Base-by-base conservation (phyloP, 352 stramenopile genomes). In the Phytophthora pluvialis region DNA sequence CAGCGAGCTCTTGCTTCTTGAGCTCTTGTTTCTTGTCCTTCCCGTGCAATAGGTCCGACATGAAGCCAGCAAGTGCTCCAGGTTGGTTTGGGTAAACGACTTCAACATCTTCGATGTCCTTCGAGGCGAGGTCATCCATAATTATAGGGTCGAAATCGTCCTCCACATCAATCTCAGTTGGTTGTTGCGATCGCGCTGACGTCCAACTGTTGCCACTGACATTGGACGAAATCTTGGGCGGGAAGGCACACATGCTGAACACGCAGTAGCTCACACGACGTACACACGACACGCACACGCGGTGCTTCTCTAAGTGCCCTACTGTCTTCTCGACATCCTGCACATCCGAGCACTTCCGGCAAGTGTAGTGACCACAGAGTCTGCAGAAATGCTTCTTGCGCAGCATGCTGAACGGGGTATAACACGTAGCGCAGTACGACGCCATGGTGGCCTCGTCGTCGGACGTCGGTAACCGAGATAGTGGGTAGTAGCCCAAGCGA, bases 341-440 rank as follows among this genome's bases (percentile, higher is more conserved):
- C 5, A 81, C 5, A 9, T 51, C 52, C 10, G 76, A 85, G 67
- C 81, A 90, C 60, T 83, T 86, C 52, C 71, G 54, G 40, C 81
- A 90, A 5, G 71, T 80, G 50, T 83, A 85, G 49, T 82, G 69
- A 13, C 70, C 67, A 59, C 81, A 90, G 9, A 89, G 38, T 26
- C 77, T 65, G 69, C 81, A 90, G 15, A 88, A 85, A 50, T 86
- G 58, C 48, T 70, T 77, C 46, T 72, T 75, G 8, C 80, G 75
- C 16, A 88, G 60, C 50, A 88, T 70, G 12, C 57, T 73, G 45
- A 89, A 89, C 7, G 75, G 67, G 7, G 42, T 63, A 29, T 67
- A 73, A 60, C 79, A 89, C 15, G 72, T 61, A 18, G 73, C 70
- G 36, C 81, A 90, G n/a, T 72, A 80, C 49, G 43, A 52, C 9